Base-by-base conservation (phyloP, 768 basidiomycete species). In the Mycena vitilis region DNA sequence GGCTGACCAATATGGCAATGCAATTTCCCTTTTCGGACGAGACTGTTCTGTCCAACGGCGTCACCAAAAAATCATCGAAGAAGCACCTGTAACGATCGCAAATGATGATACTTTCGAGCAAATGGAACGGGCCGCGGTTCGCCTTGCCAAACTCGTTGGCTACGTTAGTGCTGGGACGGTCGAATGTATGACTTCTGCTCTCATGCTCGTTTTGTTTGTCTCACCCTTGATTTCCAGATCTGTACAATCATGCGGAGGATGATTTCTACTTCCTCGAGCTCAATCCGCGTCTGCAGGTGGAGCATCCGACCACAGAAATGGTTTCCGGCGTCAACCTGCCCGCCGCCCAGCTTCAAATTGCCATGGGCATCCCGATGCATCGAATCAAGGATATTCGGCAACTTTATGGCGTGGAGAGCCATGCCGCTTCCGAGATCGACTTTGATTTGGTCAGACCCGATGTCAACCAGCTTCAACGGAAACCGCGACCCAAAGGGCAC, bases 291-390 rank as follows among this genome's bases (percentile, higher is more conserved):
- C 91, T 99, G 23, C 98, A 99, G 83, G 98, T 99, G 75, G 98
- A 99, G 83, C 98, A 99, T 79, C 98, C 98, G 12, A 99, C 98
- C 13, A 99, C 98, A 23, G 98, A 99, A 81, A 99, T 99, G 95
- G 98, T 99, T n/a, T 91, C 93, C 5, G 98, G 98, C 12, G 97
- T 98, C 82, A 98, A 98, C 80, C 88, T 99, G 59, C 98, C 98
- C 30, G 96, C 96, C 63, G 94, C 98, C 13, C 98, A 99, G 78
- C 88, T 99, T 54, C 97, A 98, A 78, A 85, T 99, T 71, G 95
- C 98, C 34, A 99, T 99, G 98, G 98, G 98, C 82, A 86, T 99
- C 64, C 96, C 98, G 51, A 86, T 99, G 58, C 94, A 98, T 79
- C 91, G 95, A 64, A 98, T 99, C 73, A 90, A 95, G 23, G 94